phyloP scores from a whole-genome alignment of 2,329 filamentous ascomycete genomes.

The Fusarium denticulatum region DNA sequence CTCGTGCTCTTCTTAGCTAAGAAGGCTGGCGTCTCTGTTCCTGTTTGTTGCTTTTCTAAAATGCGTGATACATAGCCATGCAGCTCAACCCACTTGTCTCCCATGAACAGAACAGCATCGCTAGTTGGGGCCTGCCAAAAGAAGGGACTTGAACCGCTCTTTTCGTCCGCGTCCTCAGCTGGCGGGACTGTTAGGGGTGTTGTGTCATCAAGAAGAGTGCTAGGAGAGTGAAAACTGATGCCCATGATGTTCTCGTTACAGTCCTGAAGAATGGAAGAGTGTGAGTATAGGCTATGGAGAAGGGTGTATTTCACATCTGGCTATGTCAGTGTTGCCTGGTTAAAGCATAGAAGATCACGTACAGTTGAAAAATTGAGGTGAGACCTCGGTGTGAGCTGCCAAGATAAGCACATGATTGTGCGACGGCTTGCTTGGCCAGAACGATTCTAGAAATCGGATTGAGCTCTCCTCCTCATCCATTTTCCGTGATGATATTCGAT shows the following conservation, averaged over 20 bases:
- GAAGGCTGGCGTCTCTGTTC: conserved; percentile 51
- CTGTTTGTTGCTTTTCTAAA: conserved; percentile 56
- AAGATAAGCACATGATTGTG: conserved; percentile 84
- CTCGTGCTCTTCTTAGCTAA: conserved; percentile 69
- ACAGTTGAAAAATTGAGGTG: conserved; percentile 85
- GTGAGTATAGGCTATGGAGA: conserved; percentile 81
- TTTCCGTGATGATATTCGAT: conserved; percentile 71
- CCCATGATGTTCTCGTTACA: conserved; percentile 72
- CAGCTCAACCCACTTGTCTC: conserved; percentile 86
- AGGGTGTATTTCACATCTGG: conserved; percentile 78
- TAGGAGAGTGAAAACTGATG: conserved; percentile 81
- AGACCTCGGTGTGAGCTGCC: conserved; percentile 82
- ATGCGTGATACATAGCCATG: conserved; percentile 80
- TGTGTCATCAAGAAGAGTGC: conserved; percentile 69
- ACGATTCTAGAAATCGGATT: conserved; percentile 82
- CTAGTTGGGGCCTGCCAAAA: conserved; percentile 87
- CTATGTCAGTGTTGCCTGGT: conserved; percentile 24
- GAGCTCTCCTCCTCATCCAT: conserved; percentile 76
- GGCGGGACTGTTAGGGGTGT: conserved; percentile 61
- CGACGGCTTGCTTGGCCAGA: conserved; percentile 76
- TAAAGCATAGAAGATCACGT: conserved; percentile 37
- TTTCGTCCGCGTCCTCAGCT: conserved; percentile 23
- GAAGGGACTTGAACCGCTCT: conserved; percentile 64
- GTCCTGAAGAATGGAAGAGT: conserved; percentile 52
- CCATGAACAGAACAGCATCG: conserved; percentile 83